Evolutionary conservation across 208 protist species (phyloP).

Genomic region (Trypanosoma brucei): DNA sequence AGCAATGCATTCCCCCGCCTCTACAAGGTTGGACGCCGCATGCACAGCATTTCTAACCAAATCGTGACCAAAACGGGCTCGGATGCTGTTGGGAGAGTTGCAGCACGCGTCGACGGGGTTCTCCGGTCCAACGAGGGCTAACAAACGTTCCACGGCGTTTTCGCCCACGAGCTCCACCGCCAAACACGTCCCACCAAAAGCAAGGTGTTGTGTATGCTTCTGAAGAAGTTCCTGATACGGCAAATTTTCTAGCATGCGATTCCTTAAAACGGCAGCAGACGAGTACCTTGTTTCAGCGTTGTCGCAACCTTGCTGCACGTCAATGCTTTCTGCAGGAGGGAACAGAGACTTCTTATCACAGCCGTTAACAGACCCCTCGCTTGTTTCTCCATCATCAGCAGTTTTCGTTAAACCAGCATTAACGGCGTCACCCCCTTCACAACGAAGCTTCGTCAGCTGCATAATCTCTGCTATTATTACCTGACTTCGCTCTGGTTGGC

Average conservation of each 20-base stretch:
- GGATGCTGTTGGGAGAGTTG: slow-evolving; percentile 38
- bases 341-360: not conserved
- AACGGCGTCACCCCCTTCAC: slow-evolving; percentile 16
- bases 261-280: slow-evolving; percentile 13
- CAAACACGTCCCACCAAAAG: slow-evolving; percentile 52
- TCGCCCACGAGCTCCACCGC: slow-evolving; percentile 46
- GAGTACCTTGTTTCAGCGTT: slow-evolving; percentile 5
- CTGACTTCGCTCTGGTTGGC: slow-evolving; percentile 10
- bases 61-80: slow-evolving; percentile 54
- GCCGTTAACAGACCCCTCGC: not conserved
- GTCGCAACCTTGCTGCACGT: not conserved
- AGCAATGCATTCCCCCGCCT: slow-evolving; percentile 39
- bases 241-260: slow-evolving; percentile 22
- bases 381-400: not conserved
- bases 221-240: slow-evolving; percentile 24
- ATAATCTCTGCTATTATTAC: slow-evolving; percentile 28
- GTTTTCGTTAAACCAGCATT: slow-evolving; percentile 26
- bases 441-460: slow-evolving; percentile 18
- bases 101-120: slow-evolving; percentile 48
- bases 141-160: slow-evolving; percentile 58
- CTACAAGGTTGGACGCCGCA: slow-evolving; percentile 41
- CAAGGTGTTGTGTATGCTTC: slow-evolving; percentile 41
- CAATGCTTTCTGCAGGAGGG: not conserved
- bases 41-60: slow-evolving; percentile 62
- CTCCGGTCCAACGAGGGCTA: slow-evolving; percentile 61